These are phyloP conservation scores for Amesomyces nigricolor DNA, from an alignment of 2,329 filamentous ascomycete genomes.

Conservation along the genomic window DNA sequence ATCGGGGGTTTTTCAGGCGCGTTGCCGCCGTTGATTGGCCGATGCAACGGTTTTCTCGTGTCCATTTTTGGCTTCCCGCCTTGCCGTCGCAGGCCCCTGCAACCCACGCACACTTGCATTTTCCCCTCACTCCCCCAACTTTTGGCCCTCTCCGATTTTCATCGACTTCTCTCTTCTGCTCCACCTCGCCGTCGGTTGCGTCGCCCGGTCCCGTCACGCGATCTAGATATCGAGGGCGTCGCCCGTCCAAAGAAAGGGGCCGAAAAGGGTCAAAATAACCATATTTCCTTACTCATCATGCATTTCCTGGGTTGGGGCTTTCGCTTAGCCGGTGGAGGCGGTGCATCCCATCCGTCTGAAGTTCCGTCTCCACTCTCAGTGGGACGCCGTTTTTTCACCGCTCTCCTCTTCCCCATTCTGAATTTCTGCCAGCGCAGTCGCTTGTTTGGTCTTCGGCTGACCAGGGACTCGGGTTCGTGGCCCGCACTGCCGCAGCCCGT, in stretches of 20 bases:
- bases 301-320: neutral
- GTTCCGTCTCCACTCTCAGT: neutral
- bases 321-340: neutral
- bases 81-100: conserved; percentile 22
- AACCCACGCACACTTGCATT: conserved; percentile 5
- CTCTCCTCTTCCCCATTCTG: neutral
- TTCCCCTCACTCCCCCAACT: conserved; percentile 9
- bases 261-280: no score
- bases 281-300: no score
- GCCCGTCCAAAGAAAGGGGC: no score
- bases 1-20: conserved; percentile 15
- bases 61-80: conserved; percentile 35
- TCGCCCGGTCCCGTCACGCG: neutral
- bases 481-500: neutral
- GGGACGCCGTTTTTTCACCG: neutral
- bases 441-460: no score
- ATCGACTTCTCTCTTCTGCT: neutral
- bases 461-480: neutral
- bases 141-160: neutral
- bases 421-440: neutral
- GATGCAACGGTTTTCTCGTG: conserved; percentile 41
- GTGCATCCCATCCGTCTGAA: neutral
- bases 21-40: conserved; percentile 30
- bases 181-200: neutral
- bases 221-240: neutral